Evolutionary conservation across 2,329 filamentous ascomycete species (phyloP).

Genomic region (Plenodomus lindquistii): DNA sequence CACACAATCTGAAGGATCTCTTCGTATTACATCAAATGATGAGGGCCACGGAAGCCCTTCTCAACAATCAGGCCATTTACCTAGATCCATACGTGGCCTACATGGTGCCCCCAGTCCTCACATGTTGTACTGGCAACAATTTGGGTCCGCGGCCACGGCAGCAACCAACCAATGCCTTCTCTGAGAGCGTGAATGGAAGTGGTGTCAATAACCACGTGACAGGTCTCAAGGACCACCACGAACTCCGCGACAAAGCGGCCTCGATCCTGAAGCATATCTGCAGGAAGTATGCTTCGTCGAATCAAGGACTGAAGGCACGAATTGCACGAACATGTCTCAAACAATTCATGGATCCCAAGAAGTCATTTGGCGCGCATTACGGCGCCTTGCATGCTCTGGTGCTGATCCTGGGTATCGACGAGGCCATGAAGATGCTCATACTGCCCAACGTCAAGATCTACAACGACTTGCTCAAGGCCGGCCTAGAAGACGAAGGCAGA

Average conservation of each 20-base stretch:
- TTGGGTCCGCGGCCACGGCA: slow-evolving; percentile 63
- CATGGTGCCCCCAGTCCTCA: slow-evolving; percentile 85
- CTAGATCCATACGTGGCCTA: slow-evolving; percentile 69
- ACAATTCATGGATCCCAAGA: slow-evolving; percentile 83
- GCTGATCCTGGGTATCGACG: slow-evolving; percentile 72
- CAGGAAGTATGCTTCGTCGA: slow-evolving; percentile 77
- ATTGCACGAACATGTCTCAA: slow-evolving; percentile 93
- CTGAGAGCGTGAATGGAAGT: slow-evolving; percentile 49
- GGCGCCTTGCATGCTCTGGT: slow-evolving; percentile 82
- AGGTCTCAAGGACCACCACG: slow-evolving; percentile 63
- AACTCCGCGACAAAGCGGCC: slow-evolving; percentile 81
- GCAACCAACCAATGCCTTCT: slow-evolving; percentile 55
- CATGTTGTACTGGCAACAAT: slow-evolving; percentile 83
- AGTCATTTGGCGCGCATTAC: slow-evolving; percentile 82
- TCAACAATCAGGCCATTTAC: slow-evolving; percentile 81
- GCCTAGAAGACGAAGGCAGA: slow-evolving; percentile 54
- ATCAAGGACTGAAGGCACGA: slow-evolving; percentile 81
- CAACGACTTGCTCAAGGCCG: slow-evolving; percentile 59
- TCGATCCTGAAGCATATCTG: slow-evolving; percentile 80
- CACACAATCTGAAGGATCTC: slow-evolving; percentile 86
- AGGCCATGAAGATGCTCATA: slow-evolving; percentile 64
- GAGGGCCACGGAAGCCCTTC: slow-evolving; percentile 81
- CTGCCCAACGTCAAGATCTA: slow-evolving; percentile 69
- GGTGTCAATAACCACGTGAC: slow-evolving; percentile 28
- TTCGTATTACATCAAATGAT: slow-evolving; percentile 92